Evolutionary conservation across 805 yeast genomes (phyloP).

Genomic region (Wickerhamiella sorbophila): DNA sequence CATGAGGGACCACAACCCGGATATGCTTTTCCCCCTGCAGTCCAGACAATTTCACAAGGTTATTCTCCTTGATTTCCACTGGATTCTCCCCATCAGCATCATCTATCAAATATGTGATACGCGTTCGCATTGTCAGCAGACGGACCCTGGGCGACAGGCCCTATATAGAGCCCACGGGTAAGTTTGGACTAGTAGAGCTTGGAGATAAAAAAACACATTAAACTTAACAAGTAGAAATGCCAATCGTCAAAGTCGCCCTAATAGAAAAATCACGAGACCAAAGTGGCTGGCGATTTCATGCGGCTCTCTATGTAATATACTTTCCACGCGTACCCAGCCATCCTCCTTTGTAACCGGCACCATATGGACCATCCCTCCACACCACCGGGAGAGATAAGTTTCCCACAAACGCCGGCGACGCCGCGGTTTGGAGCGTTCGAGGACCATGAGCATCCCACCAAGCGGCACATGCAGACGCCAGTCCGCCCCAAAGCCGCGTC

Average conservation of each 20-base stretch:
- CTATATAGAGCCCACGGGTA: too few relatives aligned
- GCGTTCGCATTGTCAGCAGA: constrained; percentile 2
- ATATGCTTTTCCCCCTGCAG: constrained; percentile 11
- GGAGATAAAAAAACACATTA: too few relatives aligned
- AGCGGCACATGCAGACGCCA: neutral
- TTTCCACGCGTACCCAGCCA: neutral
- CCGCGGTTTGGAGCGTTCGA: constrained; percentile 19
- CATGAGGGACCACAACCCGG: constrained; percentile 3
- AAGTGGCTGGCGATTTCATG: too few relatives aligned
- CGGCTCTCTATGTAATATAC: neutral
- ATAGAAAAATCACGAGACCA: too few relatives aligned
- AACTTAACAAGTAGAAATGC: too few relatives aligned
- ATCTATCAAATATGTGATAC: constrained; percentile 6
- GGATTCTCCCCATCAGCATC: constrained; percentile 1
- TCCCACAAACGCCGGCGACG: constrained; percentile 18
- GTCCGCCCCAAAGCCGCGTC: neutral
- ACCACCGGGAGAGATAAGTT: neutral
- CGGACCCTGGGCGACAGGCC: too few relatives aligned
- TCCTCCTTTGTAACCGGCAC: constrained; percentile 2
- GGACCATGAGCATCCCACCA: constrained; percentile 5
- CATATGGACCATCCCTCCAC: constrained; percentile 1
- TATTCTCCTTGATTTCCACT: neutral
- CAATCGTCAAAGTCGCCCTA: too few relatives aligned
- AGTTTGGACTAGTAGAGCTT: too few relatives aligned
- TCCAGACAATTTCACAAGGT: neutral